These are phyloP conservation scores for Staphylotrichum tortipilum DNA, from an alignment of 495 filamentous ascomycete genomes.

Conservation along the genomic window DNA sequence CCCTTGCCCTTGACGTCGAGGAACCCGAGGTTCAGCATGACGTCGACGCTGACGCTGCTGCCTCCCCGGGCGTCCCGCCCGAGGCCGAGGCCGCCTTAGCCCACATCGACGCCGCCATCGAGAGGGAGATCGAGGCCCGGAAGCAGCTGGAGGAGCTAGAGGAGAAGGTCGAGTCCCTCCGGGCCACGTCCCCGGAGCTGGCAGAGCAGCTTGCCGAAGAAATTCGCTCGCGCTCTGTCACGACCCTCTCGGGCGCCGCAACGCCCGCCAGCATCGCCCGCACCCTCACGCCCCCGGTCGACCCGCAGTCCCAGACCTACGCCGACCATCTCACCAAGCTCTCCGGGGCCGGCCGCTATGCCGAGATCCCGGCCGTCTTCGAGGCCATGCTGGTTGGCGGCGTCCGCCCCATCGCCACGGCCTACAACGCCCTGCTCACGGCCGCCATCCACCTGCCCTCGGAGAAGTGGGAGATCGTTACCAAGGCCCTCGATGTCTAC, in stretches of 20 bases:
- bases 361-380: slow-evolving; percentile 83
- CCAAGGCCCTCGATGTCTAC: slow-evolving; percentile 90
- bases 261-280: slow-evolving; percentile 36
- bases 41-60: too few relatives aligned
- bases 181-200: slow-evolving; percentile 28
- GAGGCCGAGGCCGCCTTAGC: slow-evolving; percentile 37
- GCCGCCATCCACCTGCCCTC: slow-evolving; percentile 68
- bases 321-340: slow-evolving; percentile 69
- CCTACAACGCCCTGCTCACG: slow-evolving; percentile 83
- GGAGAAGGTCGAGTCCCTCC: slow-evolving; percentile 33
- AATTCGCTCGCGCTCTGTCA: slow-evolving; percentile 29
- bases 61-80: slow-evolving; percentile 14
- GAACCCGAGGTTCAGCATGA: slow-evolving; percentile 11
- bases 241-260: slow-evolving; percentile 31
- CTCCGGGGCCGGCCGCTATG: slow-evolving; percentile 56
- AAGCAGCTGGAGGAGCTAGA: slow-evolving; percentile 38
- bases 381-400: slow-evolving; percentile 73
- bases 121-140: slow-evolving; percentile 40
- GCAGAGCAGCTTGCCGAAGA: slow-evolving; percentile 31
- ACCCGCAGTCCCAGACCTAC: slow-evolving; percentile 56
- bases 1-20: slow-evolving; percentile 28
- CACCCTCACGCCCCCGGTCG: slow-evolving; percentile 37
- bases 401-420: slow-evolving; percentile 65
- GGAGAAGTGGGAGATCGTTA: slow-evolving; percentile 67
- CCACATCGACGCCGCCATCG: slow-evolving; percentile 42